These are phyloP conservation scores for Talaromyces sp. DNA, from an alignment of 2,329 filamentous ascomycete species.

Conservation along the genomic window DNA sequence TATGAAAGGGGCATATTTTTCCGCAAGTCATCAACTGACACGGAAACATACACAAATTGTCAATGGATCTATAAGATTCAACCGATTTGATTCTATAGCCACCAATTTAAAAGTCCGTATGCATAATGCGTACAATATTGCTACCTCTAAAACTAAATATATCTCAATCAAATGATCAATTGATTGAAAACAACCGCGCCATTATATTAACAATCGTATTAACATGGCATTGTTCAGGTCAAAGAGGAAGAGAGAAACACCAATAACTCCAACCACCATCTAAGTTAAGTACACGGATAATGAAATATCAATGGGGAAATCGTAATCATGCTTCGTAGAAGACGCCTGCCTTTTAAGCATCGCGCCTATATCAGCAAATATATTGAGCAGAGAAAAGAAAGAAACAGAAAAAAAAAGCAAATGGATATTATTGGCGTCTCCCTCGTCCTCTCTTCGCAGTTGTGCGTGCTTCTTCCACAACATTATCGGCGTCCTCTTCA, in stretches of 20 bases:
- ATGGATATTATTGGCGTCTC: slow-evolving; percentile 15
- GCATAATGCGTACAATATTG: not conserved
- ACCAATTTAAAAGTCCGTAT: not conserved
- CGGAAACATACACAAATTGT: not conserved
- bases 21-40: not conserved
- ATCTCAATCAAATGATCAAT: not conserved
- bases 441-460: slow-evolving; percentile 35
- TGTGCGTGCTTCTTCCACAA: slow-evolving; percentile 33
- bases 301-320: not conserved
- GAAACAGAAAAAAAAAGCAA: not conserved
- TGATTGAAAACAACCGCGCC: not conserved
- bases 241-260: not conserved
- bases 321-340: not conserved
- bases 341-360: not conserved
- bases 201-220: not conserved
- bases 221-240: not conserved
- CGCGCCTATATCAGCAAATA: not conserved
- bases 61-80: not conserved
- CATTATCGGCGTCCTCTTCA: slow-evolving; percentile 53
- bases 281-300: not conserved
- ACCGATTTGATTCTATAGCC: not conserved
- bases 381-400: not conserved
- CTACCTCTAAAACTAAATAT: not conserved
- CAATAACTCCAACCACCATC: not conserved
- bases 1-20: not conserved